A percentile compares a stretch with the other conserved stretches of the same genome.
These are phyloP conservation scores for Puccinia coronata DNA, from an alignment of 1,284 basidiomycete genomes.

Conservation along the genomic window DNA sequence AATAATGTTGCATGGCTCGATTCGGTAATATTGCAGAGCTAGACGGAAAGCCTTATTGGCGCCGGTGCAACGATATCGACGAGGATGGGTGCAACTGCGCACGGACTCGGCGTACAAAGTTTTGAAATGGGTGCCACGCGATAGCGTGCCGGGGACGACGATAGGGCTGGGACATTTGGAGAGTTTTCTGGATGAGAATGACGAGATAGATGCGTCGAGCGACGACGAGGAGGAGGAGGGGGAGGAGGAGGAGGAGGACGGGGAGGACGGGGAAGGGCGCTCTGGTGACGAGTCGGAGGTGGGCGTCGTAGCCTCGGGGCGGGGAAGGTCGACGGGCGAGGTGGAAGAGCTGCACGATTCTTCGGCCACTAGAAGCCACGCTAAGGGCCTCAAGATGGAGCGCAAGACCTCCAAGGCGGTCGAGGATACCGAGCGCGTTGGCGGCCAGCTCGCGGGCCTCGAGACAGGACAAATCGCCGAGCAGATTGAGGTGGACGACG, in stretches of 20 bases:
- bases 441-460: conserved; percentile 35
- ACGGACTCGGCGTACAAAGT: conserved; percentile 40
- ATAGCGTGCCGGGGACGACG: background rate
- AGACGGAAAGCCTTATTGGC: conserved; percentile 36
- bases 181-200: conserved; percentile 10
- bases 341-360: too few relatives aligned
- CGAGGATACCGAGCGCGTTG: conserved; percentile 30
- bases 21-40: conserved; percentile 8
- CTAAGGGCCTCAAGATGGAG: conserved; percentile 26
- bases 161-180: background rate
- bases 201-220: conserved; percentile 30
- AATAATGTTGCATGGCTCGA: background rate
- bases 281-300: background rate
- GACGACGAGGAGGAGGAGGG: conserved; percentile 23
- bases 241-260: background rate
- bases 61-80: conserved; percentile 30
- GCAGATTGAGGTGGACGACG: conserved; percentile 33
- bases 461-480: conserved; percentile 36
- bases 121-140: conserved; percentile 34
- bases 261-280: background rate
- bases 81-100: conserved; percentile 35
- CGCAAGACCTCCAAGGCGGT: conserved; percentile 28
- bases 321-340: background rate
- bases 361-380: background rate
- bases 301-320: background rate